Percentiles rank a stretch among this genome's conserved stretches.
These are phyloP conservation scores for Scutellaria baicalensis DNA, from an alignment of 257 asterid genomes.

Conservation along the genomic window DNA sequence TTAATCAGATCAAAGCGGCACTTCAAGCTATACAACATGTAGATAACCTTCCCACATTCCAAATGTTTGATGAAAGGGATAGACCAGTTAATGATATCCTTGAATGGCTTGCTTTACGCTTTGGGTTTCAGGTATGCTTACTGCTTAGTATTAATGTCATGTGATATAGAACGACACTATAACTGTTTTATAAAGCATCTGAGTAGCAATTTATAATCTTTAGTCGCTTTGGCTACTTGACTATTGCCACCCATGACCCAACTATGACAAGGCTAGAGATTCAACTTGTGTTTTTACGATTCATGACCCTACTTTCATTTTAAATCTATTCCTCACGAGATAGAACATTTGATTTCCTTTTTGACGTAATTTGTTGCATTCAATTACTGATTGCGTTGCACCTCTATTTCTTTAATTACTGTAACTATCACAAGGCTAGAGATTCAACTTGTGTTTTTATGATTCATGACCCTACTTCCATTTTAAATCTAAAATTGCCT, in stretches of 20 bases:
- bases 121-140: conserved; percentile 74
- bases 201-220: not conserved
- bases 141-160: not conserved
- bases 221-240: not conserved
- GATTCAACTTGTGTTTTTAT: not conserved
- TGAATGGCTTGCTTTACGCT: conserved; percentile 90
- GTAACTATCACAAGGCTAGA: not conserved
- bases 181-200: not conserved
- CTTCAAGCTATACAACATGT: conserved; percentile 66
- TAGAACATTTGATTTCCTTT: not conserved
- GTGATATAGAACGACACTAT: not conserved
- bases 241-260: not conserved
- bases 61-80: conserved; percentile 49
- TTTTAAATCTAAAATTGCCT: not conserved
- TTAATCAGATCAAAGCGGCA: conserved; percentile 67
- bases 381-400: not conserved
- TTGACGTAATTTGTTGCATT: not conserved
- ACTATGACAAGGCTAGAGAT: not conserved
- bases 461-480: not conserved
- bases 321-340: not conserved
- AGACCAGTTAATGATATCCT: conserved; percentile 70
- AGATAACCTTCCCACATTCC: conserved; percentile 61
- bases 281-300: not conserved
- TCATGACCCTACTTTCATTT: not conserved
- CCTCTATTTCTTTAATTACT: not conserved